phyloP scores from a whole-genome alignment of 768 basidiomycete species.

The Mycena capillaripes region DNA sequence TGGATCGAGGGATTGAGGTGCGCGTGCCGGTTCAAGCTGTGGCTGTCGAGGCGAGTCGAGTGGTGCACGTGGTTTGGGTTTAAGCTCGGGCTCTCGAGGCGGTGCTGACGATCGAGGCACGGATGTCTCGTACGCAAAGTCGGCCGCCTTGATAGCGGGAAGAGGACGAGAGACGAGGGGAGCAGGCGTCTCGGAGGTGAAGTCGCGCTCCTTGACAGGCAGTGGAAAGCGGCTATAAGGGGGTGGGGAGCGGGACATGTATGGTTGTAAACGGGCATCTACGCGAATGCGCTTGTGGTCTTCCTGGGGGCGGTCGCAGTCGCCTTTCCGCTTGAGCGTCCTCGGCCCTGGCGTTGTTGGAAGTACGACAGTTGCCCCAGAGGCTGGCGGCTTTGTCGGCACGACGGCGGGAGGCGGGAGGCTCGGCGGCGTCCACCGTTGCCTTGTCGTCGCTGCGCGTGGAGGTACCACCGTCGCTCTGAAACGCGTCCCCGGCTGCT shows the following conservation, averaged over 20 bases:
- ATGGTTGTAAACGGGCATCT: not conserved
- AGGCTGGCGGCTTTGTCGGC: not conserved
- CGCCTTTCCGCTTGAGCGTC: conserved; percentile 29
- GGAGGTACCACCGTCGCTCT: conserved; percentile 13
- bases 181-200: not conserved
- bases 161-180: not conserved
- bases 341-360: not conserved
- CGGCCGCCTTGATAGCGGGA: not conserved
- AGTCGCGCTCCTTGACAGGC: conserved; percentile 12
- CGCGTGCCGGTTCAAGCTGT: not conserved
- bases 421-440: conserved; percentile 12
- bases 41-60: not conserved
- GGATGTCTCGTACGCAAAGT: conserved; percentile 4
- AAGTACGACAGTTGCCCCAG: conserved; percentile 4
- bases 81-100: not conserved
- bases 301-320: conserved; percentile 9
- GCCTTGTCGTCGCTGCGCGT: not conserved
- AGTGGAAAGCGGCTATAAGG: not conserved
- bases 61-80: not conserved
- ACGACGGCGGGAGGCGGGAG: conserved; percentile 14
- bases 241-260: not conserved
- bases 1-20: not conserved
- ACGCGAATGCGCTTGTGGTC: conserved; percentile 19
- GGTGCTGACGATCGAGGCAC: not conserved
- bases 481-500: not conserved